Evolutionary conservation across 1,284 basidiomycete genomes (phyloP).

Genomic region (Trametes sp.): DNA sequence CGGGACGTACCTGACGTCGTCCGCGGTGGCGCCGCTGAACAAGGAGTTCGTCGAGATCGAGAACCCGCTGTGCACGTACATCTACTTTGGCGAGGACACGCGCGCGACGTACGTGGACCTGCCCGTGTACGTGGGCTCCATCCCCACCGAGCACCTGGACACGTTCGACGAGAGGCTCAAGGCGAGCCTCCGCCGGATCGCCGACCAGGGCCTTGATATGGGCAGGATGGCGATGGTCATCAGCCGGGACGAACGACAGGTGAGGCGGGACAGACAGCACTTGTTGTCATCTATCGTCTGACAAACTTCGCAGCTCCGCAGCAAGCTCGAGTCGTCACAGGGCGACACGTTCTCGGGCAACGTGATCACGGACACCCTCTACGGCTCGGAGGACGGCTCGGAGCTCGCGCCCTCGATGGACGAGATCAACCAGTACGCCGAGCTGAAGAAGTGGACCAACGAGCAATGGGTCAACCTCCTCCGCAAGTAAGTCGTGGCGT

Average conservation of each 20-base stretch:
- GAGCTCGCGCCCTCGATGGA: conserved; percentile 81
- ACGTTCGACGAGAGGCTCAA: conserved; percentile 77
- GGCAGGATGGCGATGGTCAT: conserved; percentile 90
- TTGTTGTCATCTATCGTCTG: no score
- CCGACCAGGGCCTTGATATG: conserved; percentile 88
- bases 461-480: conserved; percentile 86
- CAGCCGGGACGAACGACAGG: conserved; percentile 87
- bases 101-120: conserved; percentile 82
- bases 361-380: conserved; percentile 89
- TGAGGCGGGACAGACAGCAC: no score
- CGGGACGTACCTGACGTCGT: conserved; percentile 90
- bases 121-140: conserved; percentile 83
- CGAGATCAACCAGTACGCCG: conserved; percentile 79
- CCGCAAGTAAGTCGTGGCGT: conserved; percentile 61
- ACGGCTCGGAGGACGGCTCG: conserved; percentile 86
- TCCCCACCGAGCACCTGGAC: conserved; percentile 84
- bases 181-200: conserved; percentile 76
- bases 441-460: conserved; percentile 75
- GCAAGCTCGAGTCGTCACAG: conserved; percentile 77
- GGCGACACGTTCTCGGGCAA: conserved; percentile 78
- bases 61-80: conserved; percentile 88
- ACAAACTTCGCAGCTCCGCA: conserved; percentile 85
- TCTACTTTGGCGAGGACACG: conserved; percentile 84
- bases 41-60: conserved; percentile 95
- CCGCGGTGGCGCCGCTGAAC: conserved; percentile 88